These are phyloP conservation scores for Trichoderma virens DNA, from an alignment of 495 filamentous ascomycete genomes.

Conservation along the genomic window DNA sequence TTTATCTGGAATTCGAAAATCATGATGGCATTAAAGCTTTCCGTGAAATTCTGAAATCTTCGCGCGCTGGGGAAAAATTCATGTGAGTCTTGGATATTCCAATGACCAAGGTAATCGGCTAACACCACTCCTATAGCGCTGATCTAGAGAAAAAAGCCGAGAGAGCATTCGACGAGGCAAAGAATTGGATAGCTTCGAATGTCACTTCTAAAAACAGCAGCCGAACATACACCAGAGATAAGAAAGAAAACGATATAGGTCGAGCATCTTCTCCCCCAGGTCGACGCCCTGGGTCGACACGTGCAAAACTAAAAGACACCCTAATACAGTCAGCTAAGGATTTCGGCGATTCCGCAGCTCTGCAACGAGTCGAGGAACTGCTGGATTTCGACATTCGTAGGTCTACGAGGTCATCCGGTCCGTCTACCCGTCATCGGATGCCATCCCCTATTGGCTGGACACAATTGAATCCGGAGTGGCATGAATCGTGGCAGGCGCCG, in stretches of 20 bases:
- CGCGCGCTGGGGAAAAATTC: neutral
- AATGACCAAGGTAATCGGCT: neutral
- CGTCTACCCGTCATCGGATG: neutral
- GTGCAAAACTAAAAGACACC: neutral
- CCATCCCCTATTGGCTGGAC: slow-evolving; percentile 28
- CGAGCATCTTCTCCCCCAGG: neutral
- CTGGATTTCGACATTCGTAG: neutral
- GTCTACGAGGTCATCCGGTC: neutral
- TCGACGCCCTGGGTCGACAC: neutral
- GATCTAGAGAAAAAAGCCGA: neutral
- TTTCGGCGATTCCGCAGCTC: neutral
- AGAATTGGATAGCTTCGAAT: neutral
- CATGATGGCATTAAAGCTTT: neutral
- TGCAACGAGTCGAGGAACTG: neutral
- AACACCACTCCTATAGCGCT: neutral
- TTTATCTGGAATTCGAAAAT: neutral
- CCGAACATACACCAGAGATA: neutral
- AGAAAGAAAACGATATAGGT: neutral
- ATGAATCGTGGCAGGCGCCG: slow-evolving; percentile 42
- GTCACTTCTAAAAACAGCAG: neutral
- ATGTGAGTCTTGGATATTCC: neutral
- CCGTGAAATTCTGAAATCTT: neutral
- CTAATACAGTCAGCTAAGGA: neutral
- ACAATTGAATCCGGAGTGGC: slow-evolving; percentile 33
- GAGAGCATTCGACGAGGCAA: neutral